phyloP scores from a whole-genome alignment of 768 basidiomycete genomes.

The Hysterangium stoloniferum region DNA sequence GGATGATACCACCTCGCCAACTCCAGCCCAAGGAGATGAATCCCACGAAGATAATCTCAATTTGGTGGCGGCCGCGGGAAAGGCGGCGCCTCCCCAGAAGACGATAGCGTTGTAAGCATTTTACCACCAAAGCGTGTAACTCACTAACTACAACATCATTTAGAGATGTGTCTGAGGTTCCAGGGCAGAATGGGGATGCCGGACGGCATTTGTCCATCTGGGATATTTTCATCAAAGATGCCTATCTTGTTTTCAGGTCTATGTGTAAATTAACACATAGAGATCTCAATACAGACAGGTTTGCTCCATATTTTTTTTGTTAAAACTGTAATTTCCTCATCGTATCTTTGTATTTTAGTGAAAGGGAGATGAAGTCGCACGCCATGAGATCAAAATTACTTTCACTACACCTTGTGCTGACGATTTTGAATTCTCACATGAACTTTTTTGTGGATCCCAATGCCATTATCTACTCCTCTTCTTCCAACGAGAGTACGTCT shows the following conservation, averaged over 20 bases:
- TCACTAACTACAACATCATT: background rate
- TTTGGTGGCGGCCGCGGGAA: background rate
- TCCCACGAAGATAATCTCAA: background rate
- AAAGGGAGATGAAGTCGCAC: slow-evolving; percentile 92
- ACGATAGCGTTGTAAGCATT: background rate
- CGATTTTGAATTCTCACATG: slow-evolving; percentile 88
- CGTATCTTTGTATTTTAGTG: slow-evolving; percentile 42
- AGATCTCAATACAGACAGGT: slow-evolving; percentile 84
- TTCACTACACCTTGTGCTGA: slow-evolving; percentile 88
- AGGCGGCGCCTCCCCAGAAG: background rate
- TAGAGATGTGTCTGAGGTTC: slow-evolving; percentile 30
- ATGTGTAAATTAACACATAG: slow-evolving; percentile 99
- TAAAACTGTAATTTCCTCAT: slow-evolving; percentile 1
- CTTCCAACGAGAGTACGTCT: slow-evolving; percentile 77
- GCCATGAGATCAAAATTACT: slow-evolving; percentile 96
- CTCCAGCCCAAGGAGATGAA: background rate
- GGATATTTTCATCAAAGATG: slow-evolving; percentile 93
- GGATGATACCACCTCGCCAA: background rate
- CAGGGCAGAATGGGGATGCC: slow-evolving; percentile 20
- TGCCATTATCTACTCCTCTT: slow-evolving; percentile 88
- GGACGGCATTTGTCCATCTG: slow-evolving; percentile 54
- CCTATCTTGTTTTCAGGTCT: slow-evolving; percentile 94
- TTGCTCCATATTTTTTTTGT: background rate
- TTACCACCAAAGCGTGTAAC: background rate
- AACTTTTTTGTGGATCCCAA: slow-evolving; percentile 79